Base-by-base conservation (phyloP, 2,329 filamentous ascomycete species). In the Cladobotryum mycophilum region DNA sequence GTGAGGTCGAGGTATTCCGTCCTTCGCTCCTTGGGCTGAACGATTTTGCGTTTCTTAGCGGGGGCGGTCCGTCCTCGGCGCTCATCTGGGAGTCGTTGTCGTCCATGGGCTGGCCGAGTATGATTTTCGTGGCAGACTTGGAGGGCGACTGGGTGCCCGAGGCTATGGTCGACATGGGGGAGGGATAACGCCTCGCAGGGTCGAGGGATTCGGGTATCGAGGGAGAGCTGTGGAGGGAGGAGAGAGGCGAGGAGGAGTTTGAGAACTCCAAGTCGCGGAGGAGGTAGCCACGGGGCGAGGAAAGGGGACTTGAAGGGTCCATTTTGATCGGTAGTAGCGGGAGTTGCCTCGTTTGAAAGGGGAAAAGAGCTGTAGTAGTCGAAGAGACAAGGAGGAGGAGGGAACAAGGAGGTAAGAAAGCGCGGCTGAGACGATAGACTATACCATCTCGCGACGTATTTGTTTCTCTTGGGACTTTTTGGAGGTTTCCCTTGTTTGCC, bases 1-100 rank as follows among this genome's bases (percentile, higher is more conserved):
- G 60, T 63, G 36, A 97, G 72, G 67, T 96, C 85, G 37, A 99
- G 77, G 63, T 88, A 82, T 60, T 88, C 81, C n/a, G 91, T 95
- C 17, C 80, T 89, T 60, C 89, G 86, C 61, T 87, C 72, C 57
- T 76, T 78, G 55, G 75, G 60, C 52, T 80, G 76, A 53, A 76
- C 73, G 49, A 85, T 78, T 64, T 83, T 84, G 61, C 87, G 83
- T 68, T 86, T 86, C 75, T 95, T 96, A 49, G 83, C 74, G 33
- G 88, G 36, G 84, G 83, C 43, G 77, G 79, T 47, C 81, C 82
- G 61, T 88, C 83, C 20, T 66, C 65, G 41, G 60, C 56, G 40
- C 34, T 63, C 56, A 55, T 66, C 63, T 44, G 46, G 9, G 45
- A 48, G 44, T 65, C 64, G 54, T 62, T 60, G 45, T 60, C 61